A percentile compares a stretch with the other conserved stretches of the same genome.
phyloP scores from a whole-genome alignment of 192 early-diverging fungal species.

The Coemansia sp. region DNA sequence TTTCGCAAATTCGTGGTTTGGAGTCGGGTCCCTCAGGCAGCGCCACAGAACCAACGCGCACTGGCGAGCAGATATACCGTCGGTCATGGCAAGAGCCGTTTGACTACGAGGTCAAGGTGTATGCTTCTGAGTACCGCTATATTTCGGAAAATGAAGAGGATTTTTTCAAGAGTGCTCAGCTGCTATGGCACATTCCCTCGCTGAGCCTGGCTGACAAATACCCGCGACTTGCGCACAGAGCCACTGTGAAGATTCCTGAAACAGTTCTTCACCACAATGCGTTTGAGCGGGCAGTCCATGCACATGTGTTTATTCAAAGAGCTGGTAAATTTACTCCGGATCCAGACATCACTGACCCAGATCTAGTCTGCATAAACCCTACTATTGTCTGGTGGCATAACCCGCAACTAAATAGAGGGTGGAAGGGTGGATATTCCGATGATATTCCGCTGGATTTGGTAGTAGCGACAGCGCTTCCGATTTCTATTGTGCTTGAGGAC shows the following conservation, averaged over 20 bases:
- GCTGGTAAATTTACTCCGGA: background rate
- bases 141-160: background rate
- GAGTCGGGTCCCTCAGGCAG: no score
- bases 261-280: background rate
- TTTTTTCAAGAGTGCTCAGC: background rate
- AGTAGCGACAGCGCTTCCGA: background rate
- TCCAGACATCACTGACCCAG: background rate
- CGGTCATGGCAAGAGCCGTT: background rate
- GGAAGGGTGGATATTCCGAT: background rate
- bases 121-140: background rate
- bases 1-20: no score
- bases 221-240: background rate
- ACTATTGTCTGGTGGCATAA: background rate
- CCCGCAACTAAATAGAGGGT: background rate
- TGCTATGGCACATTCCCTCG: background rate
- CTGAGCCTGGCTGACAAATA: background rate
- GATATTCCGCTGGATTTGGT: background rate
- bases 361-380: background rate
- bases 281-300: background rate
- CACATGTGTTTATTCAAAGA: background rate
- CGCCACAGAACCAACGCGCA: no score
- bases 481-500: background rate
- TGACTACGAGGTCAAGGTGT: slow-evolving; percentile 1
- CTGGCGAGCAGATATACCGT: background rate
- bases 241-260: background rate